Base-by-base conservation (phyloP, 2,329 filamentous ascomycete species). In the Ceratocystis cubensis region DNA sequence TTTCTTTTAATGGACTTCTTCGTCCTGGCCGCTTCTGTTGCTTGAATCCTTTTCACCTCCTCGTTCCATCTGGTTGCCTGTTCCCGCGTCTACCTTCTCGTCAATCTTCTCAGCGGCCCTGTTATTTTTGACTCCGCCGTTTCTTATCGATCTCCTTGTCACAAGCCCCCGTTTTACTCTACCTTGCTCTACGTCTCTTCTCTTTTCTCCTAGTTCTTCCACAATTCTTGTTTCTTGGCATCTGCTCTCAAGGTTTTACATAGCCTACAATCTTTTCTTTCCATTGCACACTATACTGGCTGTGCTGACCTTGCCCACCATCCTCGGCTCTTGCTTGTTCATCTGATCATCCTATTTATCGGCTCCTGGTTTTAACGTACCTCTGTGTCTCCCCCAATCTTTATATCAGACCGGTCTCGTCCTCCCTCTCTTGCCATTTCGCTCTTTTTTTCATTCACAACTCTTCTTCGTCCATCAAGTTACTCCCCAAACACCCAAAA, bases 131-230 rank as follows among this genome's bases (percentile, higher is more conserved):
- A 28, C 22, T 63, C 3, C n/a, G 44, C 22, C 61, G 61, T 44
- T 63, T 37, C 53, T 59, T 59, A 33, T 65, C 48, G n/a, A 17
- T 57, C 33, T 65, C 30, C 61, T 48, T 63, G 41, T 63, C 46
- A 50, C 61, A 63, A 25, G 6, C 20, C 65, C 57, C 68, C 41
- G 64, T 37, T 37, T 37, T 37, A 37, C 33, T 37, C 33, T 37
- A 25, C 33, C 53, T 30, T 30, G 53, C 53, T n/a, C 17, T 30
- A 30, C 15, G 28, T 22, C 65, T 62, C 67, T 48, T 41, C 44
- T 66, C 64, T 56, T 56, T 41, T 66, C 66, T 45, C 61, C 63
- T 45, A 28, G 56, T 44, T 30, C 56, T 44, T 53, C 53, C 37
- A 22, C 59, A 53, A 65, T 48, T 64, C 68, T 61, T 41, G 20